Evolutionary conservation across 257 asterid genomes (phyloP), one percentile per base, ranked within the genome.

Genomic region (Sherardia arvensis): DNA sequence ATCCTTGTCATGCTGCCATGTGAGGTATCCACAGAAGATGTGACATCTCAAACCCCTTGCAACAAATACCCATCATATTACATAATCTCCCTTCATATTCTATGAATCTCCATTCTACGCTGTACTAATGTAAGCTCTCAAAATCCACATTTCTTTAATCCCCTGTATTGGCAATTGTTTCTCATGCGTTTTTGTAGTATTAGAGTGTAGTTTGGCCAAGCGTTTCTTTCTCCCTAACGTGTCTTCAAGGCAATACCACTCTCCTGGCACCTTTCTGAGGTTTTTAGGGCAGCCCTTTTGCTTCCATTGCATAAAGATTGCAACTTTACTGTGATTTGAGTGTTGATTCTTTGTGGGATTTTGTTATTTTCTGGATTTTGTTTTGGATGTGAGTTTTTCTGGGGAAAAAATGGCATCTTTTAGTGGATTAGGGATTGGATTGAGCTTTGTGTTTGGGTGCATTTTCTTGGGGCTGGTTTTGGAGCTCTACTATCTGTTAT

Each of bases 381-480:
- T 74, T 73, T 34, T 48, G 38, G 56, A 76, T 73, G 84, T 51
- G 73, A 74, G 61, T 48, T 45, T 64, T 66, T 64, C 66, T 56
- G 22, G 17, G 32, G 11, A 71, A 80, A 71, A 80, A 54, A 88
- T 84, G 91, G 82, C 80, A 72, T 82, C 89, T 74, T 85, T 90
- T 28, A 79, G 95, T 66, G 84, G 88, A 36, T 76, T 90, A 68
- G 91, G 88, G 11, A 87, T 90, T 62, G 95, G 85, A 60, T 80
- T 90, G 79, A 87, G 95, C 32, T 75, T 82, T 61, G 72, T 81
- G 1, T 81, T 85, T 67, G 95, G 96, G n/a, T 81, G 78, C 68
- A 69, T 87, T 36, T 72, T 90, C 59, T 72, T 87, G 79, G 97
- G 96, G 27, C 77, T 90, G 61, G 76, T 84, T 49, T 95, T 81